Base-by-base conservation (phyloP, 495 filamentous ascomycete genomes). In the Lentithecium fluviatile region DNA sequence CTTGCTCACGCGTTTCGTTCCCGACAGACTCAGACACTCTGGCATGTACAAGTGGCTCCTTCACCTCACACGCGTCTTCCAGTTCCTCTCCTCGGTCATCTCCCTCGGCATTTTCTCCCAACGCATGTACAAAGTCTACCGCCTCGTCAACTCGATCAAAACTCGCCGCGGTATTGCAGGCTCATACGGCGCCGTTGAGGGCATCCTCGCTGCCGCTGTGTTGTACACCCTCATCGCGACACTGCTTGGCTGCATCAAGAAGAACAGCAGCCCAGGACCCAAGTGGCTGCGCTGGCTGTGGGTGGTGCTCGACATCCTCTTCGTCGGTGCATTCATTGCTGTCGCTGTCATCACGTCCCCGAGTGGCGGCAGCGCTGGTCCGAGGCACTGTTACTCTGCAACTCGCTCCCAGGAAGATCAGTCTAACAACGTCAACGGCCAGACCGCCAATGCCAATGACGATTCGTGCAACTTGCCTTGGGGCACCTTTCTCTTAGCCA, bases 21-120 rank as follows among this genome's bases (percentile, higher is more conserved):
- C 70, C 13, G 62, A 63, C 1, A 25, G 42, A 0, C 49, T 71
- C 43, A 69, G 70, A 50, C 55, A 71, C 25, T 57, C 52, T 3
- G 45, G 52, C 23, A 26, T 64, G 50, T 73, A 73, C 65, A 58
- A 65, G 36, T 57, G 49, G 58, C 23, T 58, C 17, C 58, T 66
- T 5, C 65, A 64, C 36, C 56, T 74, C 20, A 63, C 58, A 10
- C 73, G 74, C 45, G 56, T 70, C 38, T 53, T 74, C 40, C 73
- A 77, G 56, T 68, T 77, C 64, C 54, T 71, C 48, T 75, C 70
- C 45, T 73, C 25, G 42, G 59, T 60, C n/a, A 58, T 69, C 65
- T 75, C 74, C 34, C 68, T 77, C 45, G 69, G 66, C 36, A 60
- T 77, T 57, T 77, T 76, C 67, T 68, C 70, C 45, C 47, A 38